Percentiles rank a stretch among this genome's conserved stretches.
These are phyloP conservation scores for Arctium minus DNA, from an alignment of 129 eudicot genomes.

Conservation along the genomic window DNA sequence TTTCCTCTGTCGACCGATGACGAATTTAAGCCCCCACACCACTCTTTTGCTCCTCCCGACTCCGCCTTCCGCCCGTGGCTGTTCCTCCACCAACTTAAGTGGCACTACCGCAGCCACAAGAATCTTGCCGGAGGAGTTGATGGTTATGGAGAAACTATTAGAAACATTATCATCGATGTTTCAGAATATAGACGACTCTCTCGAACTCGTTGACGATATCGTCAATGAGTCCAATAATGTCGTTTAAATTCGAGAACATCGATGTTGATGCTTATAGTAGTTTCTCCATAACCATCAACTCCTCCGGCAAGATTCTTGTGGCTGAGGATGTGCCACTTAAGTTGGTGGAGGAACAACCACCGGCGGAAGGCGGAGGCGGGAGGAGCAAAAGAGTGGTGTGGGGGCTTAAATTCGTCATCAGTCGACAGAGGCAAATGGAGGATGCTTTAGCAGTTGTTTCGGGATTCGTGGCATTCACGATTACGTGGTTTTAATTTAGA, in stretches of 20 bases:
- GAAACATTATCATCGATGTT: not conserved
- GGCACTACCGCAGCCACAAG: not conserved
- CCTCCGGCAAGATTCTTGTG: not conserved
- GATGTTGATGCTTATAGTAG: not conserved
- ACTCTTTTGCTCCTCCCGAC: constrained; percentile 25
- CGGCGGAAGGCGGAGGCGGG: constrained; percentile 24
- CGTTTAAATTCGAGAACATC: not conserved
- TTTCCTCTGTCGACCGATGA: constrained; percentile 31
- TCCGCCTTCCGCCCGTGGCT: constrained; percentile 13
- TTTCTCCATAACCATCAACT: not conserved
- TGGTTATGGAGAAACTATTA: constrained; percentile 7
- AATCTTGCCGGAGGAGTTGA: constrained; percentile 36
- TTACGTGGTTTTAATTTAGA: not conserved
- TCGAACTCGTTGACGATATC: not conserved
- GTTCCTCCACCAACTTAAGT: not conserved
- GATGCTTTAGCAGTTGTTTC: constrained; percentile 28
- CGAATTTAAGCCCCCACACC: constrained; percentile 29
- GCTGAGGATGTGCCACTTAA: not conserved
- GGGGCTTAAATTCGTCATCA: constrained; percentile 29
- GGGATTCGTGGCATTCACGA: constrained; percentile 23
- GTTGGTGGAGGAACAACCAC: not conserved
- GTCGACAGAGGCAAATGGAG: constrained; percentile 35
- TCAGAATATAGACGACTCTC: constrained; percentile 1
- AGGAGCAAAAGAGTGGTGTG: constrained; percentile 19
- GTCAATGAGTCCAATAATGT: not conserved